These are phyloP conservation scores for Nakazawaea holstii DNA, from an alignment of 805 yeast species.

Conservation along the genomic window DNA sequence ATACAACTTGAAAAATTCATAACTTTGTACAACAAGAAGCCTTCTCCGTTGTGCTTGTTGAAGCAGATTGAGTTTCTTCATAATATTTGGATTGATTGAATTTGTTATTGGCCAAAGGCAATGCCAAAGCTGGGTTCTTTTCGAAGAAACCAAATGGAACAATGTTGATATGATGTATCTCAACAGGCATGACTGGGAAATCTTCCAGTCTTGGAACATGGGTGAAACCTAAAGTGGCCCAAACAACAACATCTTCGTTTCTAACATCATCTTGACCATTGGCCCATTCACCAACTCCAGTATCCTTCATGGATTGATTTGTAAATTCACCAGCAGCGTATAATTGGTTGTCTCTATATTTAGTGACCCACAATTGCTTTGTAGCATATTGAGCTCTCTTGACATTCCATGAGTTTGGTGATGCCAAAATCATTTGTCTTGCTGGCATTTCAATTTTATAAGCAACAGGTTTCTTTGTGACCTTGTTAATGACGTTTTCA, in stretches of 20 bases:
- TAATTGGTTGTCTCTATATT: conserved; percentile 65
- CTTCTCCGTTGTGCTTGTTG: neutral
- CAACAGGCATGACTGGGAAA: conserved; percentile 89
- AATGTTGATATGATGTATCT: conserved; percentile 62
- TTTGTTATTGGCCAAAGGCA: conserved; percentile 63
- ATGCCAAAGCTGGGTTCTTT: conserved; percentile 71
- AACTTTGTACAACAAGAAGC: conserved; percentile 9
- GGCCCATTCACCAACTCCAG: conserved; percentile 71
- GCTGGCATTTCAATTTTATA: conserved; percentile 74
- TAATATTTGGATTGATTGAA: conserved; percentile 53
- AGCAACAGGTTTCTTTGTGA: conserved; percentile 68
- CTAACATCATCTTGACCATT: conserved; percentile 63
- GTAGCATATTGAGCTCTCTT: conserved; percentile 75
- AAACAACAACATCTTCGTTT: conserved; percentile 70
- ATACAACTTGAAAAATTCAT: neutral
- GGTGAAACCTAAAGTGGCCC: conserved; percentile 80
- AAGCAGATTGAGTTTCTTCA: conserved; percentile 1
- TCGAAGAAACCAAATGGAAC: conserved; percentile 73
- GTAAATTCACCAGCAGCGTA: conserved; percentile 86
- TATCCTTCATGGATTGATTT: conserved; percentile 66
- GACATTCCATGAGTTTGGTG: conserved; percentile 54
- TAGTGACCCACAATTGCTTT: conserved; percentile 78
- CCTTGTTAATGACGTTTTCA: conserved; percentile 66
- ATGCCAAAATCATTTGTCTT: conserved; percentile 69
- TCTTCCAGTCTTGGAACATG: conserved; percentile 82